Evolutionary conservation across 495 filamentous ascomycete species (phyloP).

Genomic region (Melanomma pulvis-pyrius): DNA sequence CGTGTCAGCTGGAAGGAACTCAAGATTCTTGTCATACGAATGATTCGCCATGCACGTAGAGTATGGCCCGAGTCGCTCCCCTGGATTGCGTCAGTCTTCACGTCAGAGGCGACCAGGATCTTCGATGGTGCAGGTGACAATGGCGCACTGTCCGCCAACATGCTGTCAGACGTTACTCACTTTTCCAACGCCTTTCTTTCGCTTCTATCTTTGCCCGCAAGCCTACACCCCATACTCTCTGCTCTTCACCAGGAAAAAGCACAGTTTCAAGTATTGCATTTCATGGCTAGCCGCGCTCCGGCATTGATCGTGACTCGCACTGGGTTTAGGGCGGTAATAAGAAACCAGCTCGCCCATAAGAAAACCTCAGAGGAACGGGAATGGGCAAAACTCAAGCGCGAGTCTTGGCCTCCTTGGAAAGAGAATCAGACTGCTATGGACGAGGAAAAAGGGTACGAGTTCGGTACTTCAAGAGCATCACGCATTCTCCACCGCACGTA

Average conservation of each 20-base stretch:
- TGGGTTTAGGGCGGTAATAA: constrained; percentile 64
- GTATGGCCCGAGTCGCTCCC: constrained; percentile 61
- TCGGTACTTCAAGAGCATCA: constrained; percentile 61
- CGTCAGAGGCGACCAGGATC: constrained; percentile 18
- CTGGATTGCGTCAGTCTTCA: constrained; percentile 47
- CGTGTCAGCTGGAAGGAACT: constrained; percentile 4
- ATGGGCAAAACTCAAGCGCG: constrained; percentile 61
- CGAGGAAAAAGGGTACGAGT: constrained; percentile 57
- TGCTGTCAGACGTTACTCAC: constrained; percentile 34
- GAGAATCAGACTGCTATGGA: constrained; percentile 63
- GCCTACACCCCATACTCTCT: constrained; percentile 53
- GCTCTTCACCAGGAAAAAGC: constrained; percentile 58
- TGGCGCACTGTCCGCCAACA: not conserved
- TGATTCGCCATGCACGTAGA: constrained; percentile 61
- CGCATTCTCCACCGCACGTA: constrained; percentile 60
- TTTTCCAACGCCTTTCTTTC: constrained; percentile 58
- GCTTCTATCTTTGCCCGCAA: constrained; percentile 58
- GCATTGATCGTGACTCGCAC: constrained; percentile 59
- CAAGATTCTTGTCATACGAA: constrained; percentile 24
- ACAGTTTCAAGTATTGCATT: constrained; percentile 64
- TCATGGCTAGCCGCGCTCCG: constrained; percentile 62
- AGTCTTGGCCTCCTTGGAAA: constrained; percentile 75
- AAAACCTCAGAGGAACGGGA: constrained; percentile 63
- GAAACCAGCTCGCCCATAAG: constrained; percentile 64
- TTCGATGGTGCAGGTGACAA: not conserved